Percentiles rank a stretch among this genome's conserved stretches.
Conservation (phyloP, 2,329 filamentous ascomycete species). For the Hypoxylon sp. region DNA sequence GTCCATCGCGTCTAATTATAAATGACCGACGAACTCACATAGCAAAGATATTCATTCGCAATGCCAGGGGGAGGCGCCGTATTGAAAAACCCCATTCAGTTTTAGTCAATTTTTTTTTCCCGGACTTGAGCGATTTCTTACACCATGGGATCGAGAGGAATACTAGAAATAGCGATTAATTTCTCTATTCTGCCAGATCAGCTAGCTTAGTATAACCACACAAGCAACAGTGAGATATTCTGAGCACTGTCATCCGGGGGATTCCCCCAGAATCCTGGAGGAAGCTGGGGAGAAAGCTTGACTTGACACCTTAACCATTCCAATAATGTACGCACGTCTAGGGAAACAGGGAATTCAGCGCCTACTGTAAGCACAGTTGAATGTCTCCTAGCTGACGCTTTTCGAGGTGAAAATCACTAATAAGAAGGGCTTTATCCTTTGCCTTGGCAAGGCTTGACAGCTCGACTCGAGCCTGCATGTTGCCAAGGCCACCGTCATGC, state of each 20-base stretch:
- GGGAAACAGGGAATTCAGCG: too few species aligned
- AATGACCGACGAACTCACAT: conserved; percentile 34
- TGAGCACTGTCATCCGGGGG: conserved; percentile 6
- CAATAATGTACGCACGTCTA: not conserved
- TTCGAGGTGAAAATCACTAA: conserved; percentile 2
- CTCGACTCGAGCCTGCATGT: conserved; percentile 10
- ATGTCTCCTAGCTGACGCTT: not conserved
- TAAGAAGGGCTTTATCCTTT: conserved; percentile 2
- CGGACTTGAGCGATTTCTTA: conserved; percentile 19
- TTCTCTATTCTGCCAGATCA: conserved; percentile 2
- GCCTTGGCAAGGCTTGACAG: not conserved
- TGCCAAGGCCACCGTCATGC: conserved; percentile 29
- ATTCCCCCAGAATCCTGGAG: conserved; percentile 26
- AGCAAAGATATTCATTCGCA: conserved; percentile 35
- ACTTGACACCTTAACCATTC: conserved; percentile 23
- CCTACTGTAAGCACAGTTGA: not conserved
- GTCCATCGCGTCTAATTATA: conserved; percentile 40
- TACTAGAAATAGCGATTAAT: conserved; percentile 2
- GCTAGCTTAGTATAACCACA: not conserved
- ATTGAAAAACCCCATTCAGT: conserved; percentile 5
- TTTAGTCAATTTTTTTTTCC: conserved; percentile 29
- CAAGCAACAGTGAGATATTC: conserved; percentile 5
- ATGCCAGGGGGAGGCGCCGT: conserved; percentile 20
- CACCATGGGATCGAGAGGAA: not conserved
- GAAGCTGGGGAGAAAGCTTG: conserved; percentile 31